These are phyloP conservation scores for Mycena filopes DNA, from an alignment of 768 basidiomycete genomes.

Conservation along the genomic window DNA sequence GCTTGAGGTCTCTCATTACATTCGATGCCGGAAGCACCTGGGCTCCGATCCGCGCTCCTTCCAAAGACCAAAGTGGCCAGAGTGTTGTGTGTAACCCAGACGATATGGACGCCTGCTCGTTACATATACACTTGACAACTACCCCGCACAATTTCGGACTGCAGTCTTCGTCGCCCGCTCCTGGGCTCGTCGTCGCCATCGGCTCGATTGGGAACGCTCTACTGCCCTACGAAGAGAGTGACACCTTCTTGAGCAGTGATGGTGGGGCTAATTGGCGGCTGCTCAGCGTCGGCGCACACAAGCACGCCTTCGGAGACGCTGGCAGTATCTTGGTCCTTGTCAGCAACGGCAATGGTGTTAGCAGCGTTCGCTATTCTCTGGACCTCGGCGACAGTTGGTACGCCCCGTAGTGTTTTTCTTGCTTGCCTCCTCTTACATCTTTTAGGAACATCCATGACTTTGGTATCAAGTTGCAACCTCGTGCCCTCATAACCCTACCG, in stretches of 20 bases:
- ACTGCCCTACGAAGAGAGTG: conserved; percentile 82
- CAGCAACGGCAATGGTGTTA: conserved; percentile 84
- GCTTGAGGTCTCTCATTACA: conserved; percentile 82
- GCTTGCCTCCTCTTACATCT: neutral
- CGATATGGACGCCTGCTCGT: conserved; percentile 72
- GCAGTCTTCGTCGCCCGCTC: conserved; percentile 94
- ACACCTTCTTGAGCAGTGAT: conserved; percentile 93
- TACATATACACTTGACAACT: conserved; percentile 95
- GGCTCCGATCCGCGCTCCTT: conserved; percentile 69
- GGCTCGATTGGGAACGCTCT: conserved; percentile 83
- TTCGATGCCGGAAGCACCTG: conserved; percentile 93
- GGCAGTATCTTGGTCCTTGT: conserved; percentile 84
- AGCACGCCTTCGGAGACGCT: conserved; percentile 96
- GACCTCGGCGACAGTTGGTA: conserved; percentile 89
- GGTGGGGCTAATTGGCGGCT: conserved; percentile 90
- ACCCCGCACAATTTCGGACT: conserved; percentile 93
- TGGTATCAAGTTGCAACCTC: conserved; percentile 75
- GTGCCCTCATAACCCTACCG: conserved; percentile 87
- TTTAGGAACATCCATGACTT: conserved; percentile 77
- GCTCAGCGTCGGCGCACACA: conserved; percentile 79
- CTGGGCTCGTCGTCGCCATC: conserved; percentile 96
- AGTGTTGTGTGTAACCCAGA: conserved; percentile 68
- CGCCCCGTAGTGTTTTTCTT: conserved; percentile 39
- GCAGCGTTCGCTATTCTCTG: conserved; percentile 78
- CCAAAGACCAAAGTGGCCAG: conserved; percentile 67